Evolutionary conservation across 2,329 filamentous ascomycete species (phyloP).

Genomic region (Fusarium sacchari): DNA sequence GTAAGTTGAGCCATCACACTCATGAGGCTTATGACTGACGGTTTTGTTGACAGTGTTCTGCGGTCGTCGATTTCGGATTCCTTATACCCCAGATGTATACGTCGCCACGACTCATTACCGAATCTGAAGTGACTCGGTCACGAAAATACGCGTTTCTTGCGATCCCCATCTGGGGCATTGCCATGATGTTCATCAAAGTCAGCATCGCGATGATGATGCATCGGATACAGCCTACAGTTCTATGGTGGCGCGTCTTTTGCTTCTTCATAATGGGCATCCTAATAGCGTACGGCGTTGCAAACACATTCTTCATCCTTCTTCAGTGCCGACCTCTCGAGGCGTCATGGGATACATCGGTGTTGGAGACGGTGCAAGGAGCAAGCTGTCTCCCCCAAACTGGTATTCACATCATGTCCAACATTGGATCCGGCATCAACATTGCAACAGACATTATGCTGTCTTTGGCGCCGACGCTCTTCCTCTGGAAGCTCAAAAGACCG

Average conservation of each 20-base stretch:
- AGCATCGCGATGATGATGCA: slow-evolving; percentile 28
- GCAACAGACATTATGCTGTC: slow-evolving; percentile 5
- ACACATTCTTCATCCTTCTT: slow-evolving; percentile 12
- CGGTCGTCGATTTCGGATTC: slow-evolving; percentile 5
- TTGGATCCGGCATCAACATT: neutral
- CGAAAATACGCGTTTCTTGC: slow-evolving; percentile 7
- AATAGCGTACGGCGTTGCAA: slow-evolving; percentile 2
- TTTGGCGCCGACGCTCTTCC: slow-evolving; percentile 1
- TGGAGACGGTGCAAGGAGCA: neutral
- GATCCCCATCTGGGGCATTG: slow-evolving; percentile 9
- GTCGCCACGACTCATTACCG: neutral
- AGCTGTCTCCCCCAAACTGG: slow-evolving; percentile 11
- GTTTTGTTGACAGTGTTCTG: neutral
- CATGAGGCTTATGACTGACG: neutral
- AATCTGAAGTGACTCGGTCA: neutral
- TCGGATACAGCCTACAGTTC: neutral
- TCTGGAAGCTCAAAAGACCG: slow-evolving; percentile 7
- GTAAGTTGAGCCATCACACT: neutral
- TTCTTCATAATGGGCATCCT: slow-evolving; percentile 5
- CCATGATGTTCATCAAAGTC: slow-evolving; percentile 24
- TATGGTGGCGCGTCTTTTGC: slow-evolving; percentile 14
- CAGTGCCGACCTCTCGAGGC: slow-evolving; percentile 11
- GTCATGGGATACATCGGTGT: neutral
- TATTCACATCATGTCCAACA: slow-evolving; percentile 12
- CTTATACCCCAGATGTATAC: slow-evolving; percentile 9